Evolutionary conservation across 75 land plant genomes (phyloP), one percentile per base, ranked within the genome.

Genomic region (Selaginella tamariscina): DNA sequence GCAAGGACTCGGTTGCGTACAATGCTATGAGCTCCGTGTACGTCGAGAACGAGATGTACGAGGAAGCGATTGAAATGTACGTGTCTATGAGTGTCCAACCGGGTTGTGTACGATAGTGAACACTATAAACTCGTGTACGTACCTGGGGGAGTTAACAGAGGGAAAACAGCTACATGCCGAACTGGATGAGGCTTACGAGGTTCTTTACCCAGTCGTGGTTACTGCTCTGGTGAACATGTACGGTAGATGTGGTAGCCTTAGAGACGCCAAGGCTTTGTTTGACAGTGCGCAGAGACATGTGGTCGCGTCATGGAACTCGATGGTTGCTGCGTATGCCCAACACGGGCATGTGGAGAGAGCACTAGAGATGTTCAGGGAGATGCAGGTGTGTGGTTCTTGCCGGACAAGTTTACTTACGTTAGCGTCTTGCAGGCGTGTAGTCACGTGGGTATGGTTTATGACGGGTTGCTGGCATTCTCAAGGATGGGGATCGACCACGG

Each of bases 161-260:
- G 62, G 62, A 8, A 5, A n/a, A n/a, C n/a, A 5, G 62, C 8
- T 59, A 5, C 62, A 59, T n/a, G 18, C 8, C 26, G n/a, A 59
- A n/a, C 26, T 27, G 9, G 62, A 59, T 5, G 26, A 8, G 23
- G 18, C 21, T 2, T 15, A 39, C 49, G 49, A 39, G 11, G 49
- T 39, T 5, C 5, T 39, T 15, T 59, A 8, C 62, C 27, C 21
- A 8, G 62, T n/a, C 8, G 62, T 59, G 23, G 62, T 27, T 2
- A n/a, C 21, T 5, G 62, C 62, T 2, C 62, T 59, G 23, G n/a
- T 59, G 8, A 59, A 59, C 21, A 5, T 59, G n/a, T 59, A 59
- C 62, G 62, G 62, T 8, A 5, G 62, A 8, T 59, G 62, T n/a
- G 62, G 62, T n/a, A 59, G 62, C 26, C 26, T 59, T 9, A n/a